phyloP scores from a whole-genome alignment of 495 filamentous ascomycete genomes.

The Aspergillus heteromorphus region DNA sequence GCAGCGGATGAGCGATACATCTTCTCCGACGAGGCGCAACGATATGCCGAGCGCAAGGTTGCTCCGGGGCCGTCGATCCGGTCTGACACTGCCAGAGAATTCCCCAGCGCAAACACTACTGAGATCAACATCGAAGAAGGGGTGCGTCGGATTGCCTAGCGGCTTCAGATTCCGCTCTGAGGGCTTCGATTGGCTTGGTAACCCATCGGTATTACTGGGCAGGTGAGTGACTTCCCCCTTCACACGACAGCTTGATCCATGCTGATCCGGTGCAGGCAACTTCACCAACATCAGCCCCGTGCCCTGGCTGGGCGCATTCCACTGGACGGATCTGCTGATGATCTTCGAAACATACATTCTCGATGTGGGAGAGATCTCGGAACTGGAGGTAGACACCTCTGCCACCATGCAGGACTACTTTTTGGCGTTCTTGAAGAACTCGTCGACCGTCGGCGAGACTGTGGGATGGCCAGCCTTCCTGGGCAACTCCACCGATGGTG shows the following conservation, averaged over 20 bases:
- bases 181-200: slow-evolving; percentile 10
- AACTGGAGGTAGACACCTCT: slow-evolving; percentile 29
- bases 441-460: background rate
- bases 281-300: slow-evolving; percentile 41
- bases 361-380: slow-evolving; percentile 22
- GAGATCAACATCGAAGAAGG: slow-evolving; percentile 18
- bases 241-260: background rate
- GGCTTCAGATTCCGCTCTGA: slow-evolving; percentile 25
- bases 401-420: slow-evolving; percentile 37
- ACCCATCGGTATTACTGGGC: slow-evolving; percentile 18
- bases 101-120: slow-evolving; percentile 30
- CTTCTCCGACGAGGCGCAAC: slow-evolving; percentile 36
- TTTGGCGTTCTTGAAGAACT: slow-evolving; percentile 14
- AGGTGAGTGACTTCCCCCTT: background rate
- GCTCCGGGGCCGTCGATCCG: slow-evolving; percentile 31
- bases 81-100: slow-evolving; percentile 39
- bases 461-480: background rate
- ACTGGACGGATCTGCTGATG: slow-evolving; percentile 40
- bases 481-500: background rate
- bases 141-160: slow-evolving; percentile 7
- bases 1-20: slow-evolving; percentile 18
- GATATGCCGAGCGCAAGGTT: slow-evolving; percentile 14
- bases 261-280: slow-evolving; percentile 17
- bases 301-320: slow-evolving; percentile 40
- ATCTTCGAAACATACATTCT: slow-evolving; percentile 38